Base-by-base conservation (phyloP, 2,329 filamentous ascomycete genomes). In the Diaporthe aspalathi region DNA sequence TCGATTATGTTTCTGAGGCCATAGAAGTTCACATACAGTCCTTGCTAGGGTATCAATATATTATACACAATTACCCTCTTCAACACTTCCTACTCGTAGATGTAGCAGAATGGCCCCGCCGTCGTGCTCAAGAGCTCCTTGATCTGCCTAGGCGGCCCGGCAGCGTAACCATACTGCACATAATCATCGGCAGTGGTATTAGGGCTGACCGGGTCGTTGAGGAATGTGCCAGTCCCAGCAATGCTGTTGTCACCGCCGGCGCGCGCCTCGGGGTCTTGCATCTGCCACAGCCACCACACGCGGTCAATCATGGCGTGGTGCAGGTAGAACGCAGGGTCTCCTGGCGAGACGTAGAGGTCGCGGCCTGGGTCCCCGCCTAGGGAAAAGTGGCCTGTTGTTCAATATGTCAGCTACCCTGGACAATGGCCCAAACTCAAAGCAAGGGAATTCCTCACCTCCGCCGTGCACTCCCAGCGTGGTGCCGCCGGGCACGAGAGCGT, bases 211-310 rank as follows among this genome's bases (percentile, higher is more conserved):
- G 73, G 72, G 24, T 68, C 68, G 49, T 73, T 70, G 47, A 72
- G 72, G 17, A 67, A 67, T 14, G 35, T 67, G 1, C 29, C 45
- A 8, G 60, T 54, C 69, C 74, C 3, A 69, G 29, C 50, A 9
- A 38, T 27, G n/a, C 32, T 40, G 17, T 47, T 54, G 32, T 52
- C 22, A 79, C 77, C 11, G 71, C 75, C 47, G 74, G 38, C 78
- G 66, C 85, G 83, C 9, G 82, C 20, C 50, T 35, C 76, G 3
- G 76, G 76, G 67, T 80, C 78, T 69, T 79, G 78, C 75, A 79
- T 79, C 75, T 81, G 79, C 78, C 79, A 81, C 35, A 80, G 76
- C 78, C 78, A 81, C 77, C 77, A 80, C 2, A 80, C 73, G 77
- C 70, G 80, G 79, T 60, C 54, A 35, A 60, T 60, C 54, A 60